A percentile compares a stretch with the other conserved stretches of the same genome.
These are phyloP conservation scores for Lasiodiplodia sp. DNA, from an alignment of 2,329 filamentous ascomycete species.

Conservation along the genomic window DNA sequence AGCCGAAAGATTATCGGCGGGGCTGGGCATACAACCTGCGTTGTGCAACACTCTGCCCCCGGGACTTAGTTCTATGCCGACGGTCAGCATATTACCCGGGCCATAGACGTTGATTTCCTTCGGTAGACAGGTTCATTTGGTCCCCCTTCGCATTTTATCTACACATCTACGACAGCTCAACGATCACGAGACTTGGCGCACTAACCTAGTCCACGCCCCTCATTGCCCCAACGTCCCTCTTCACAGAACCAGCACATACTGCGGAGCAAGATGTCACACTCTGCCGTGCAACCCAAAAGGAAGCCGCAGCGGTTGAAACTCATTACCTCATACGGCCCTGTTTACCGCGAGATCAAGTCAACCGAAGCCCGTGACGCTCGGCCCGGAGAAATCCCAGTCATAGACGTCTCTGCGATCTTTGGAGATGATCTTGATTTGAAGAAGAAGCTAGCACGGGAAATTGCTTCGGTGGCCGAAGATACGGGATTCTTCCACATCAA, in stretches of 20 bases:
- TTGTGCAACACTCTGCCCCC: neutral
- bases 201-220: neutral
- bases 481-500: constrained; percentile 33
- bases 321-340: constrained; percentile 4
- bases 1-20: constrained; percentile 8
- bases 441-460: constrained; percentile 45
- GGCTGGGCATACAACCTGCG: constrained; percentile 2
- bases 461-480: constrained; percentile 29
- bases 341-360: constrained; percentile 15
- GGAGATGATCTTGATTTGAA: constrained; percentile 48
- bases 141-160: neutral
- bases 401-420: constrained; percentile 44
- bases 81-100: neutral
- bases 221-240: neutral
- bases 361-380: constrained; percentile 12
- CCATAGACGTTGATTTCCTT: no score
- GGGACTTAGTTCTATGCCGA: neutral
- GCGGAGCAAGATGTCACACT: neutral
- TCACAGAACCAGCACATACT: neutral
- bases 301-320: constrained; percentile 14
- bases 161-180: neutral
- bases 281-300: neutral
- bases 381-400: constrained; percentile 48
- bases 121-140: neutral
- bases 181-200: neutral